Conservation (phyloP, 164 flowering plant genomes). For the Santalum album region DNA sequence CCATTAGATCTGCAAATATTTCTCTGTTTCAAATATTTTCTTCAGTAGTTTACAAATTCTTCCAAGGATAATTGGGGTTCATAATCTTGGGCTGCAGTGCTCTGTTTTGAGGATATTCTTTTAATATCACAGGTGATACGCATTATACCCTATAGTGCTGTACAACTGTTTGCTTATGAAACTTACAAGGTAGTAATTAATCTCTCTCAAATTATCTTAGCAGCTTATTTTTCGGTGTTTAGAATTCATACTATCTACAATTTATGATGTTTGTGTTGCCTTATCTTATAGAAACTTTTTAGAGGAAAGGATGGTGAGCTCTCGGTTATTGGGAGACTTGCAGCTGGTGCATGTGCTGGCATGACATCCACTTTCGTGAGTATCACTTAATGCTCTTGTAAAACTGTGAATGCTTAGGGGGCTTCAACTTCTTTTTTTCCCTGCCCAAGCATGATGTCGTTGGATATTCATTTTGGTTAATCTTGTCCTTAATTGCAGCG, state of each 20-base stretch:
- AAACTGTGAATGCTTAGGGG: neutral
- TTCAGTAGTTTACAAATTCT: too few species aligned
- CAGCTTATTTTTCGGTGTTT: too few species aligned
- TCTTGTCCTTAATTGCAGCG: too few species aligned
- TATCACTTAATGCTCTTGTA: neutral
- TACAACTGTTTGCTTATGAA: conserved; percentile 88
- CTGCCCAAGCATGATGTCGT: too few species aligned
- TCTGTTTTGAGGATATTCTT: neutral
- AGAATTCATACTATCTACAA: too few species aligned
- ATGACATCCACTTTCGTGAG: conserved; percentile 98
- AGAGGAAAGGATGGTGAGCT: conserved; percentile 69
- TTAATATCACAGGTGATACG: conserved; percentile 56
- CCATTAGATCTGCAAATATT: conserved; percentile 1
- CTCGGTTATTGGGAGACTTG: conserved; percentile 86
- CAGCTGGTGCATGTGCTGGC: conserved; percentile 99
- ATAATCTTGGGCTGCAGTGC: too few species aligned
- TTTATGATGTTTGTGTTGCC: too few species aligned
- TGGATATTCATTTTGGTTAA: too few species aligned
- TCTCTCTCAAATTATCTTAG: neutral
- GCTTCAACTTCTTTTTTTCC: neutral
- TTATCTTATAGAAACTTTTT: conserved; percentile 53
- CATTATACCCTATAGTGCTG: conserved; percentile 87
- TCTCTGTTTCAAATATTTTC: neutral
- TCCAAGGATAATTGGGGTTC: too few species aligned
- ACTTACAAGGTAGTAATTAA: conserved; percentile 55